phyloP scores from a whole-genome alignment of 768 basidiomycete genomes.

The Astraeus odoratus region DNA sequence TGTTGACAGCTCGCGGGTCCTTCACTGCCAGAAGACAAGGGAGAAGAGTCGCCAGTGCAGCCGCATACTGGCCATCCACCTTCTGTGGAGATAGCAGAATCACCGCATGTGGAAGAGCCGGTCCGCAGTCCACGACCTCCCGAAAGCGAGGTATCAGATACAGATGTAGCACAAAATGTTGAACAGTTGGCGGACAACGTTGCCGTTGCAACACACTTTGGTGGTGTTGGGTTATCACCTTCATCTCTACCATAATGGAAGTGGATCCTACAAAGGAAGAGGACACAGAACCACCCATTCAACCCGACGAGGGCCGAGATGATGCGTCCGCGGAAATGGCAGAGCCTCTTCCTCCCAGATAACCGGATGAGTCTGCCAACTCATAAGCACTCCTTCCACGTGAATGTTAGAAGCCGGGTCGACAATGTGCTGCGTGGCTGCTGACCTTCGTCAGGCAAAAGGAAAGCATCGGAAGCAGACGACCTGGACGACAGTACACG shows the following conservation, averaged over 20 bases:
- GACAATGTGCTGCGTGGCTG: no score
- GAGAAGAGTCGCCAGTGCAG: slow-evolving; percentile 1
- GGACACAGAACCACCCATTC: no score
- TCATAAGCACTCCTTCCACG: slow-evolving; percentile 9
- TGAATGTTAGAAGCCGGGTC: slow-evolving; percentile 13
- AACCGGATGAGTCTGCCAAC: slow-evolving; percentile 6
- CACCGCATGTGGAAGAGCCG: neutral
- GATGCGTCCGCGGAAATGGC: slow-evolving; percentile 15
- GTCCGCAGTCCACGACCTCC: neutral
- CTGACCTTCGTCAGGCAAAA: slow-evolving; percentile 15
- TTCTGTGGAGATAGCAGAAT: neutral
- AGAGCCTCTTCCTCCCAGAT: slow-evolving; percentile 7
- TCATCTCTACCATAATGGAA: no score
- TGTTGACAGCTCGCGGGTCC: neutral
- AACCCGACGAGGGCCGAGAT: no score
- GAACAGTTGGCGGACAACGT: no score
- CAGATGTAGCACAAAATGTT: neutral
- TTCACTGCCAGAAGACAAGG: slow-evolving; percentile 7
- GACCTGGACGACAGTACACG: slow-evolving; percentile 16
- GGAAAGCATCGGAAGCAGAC: slow-evolving; percentile 20
- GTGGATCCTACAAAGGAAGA: no score
- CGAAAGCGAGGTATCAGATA: slow-evolving; percentile 1
- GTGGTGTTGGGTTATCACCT: no score
- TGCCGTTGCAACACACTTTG: no score
- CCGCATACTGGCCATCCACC: slow-evolving; percentile 2